A percentile compares a stretch with the other conserved stretches of the same genome.
phyloP scores from a whole-genome alignment of 2,329 filamentous ascomycete species.

The Peltaster fructicola region DNA sequence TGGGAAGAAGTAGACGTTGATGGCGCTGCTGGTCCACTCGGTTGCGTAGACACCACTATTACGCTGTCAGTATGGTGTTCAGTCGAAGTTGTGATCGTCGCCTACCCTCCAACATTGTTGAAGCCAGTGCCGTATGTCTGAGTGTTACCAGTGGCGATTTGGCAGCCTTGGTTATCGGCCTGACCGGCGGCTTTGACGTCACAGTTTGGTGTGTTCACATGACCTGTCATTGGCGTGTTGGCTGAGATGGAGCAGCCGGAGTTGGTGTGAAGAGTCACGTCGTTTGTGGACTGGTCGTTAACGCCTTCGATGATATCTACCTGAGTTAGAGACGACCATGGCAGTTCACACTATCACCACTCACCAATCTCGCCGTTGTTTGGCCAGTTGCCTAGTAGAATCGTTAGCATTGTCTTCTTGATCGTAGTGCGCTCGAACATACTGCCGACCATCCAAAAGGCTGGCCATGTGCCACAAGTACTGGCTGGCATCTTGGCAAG shows the following conservation, averaged over 20 bases:
- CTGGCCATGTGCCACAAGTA: constrained; percentile 48
- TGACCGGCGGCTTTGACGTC: constrained; percentile 24
- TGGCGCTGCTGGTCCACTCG: constrained; percentile 14
- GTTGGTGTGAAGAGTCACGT: constrained; percentile 20
- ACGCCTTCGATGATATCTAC: constrained; percentile 23
- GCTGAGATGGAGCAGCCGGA: constrained; percentile 16
- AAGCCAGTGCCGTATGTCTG: constrained; percentile 19
- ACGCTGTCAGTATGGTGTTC: no score
- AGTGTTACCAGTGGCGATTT: constrained; percentile 32
- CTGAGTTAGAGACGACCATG: constrained; percentile 1
- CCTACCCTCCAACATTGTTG: constrained; percentile 30
- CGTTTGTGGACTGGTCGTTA: constrained; percentile 18
- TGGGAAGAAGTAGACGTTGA: constrained; percentile 22
- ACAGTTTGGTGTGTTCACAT: constrained; percentile 23
- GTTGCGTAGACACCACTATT: constrained; percentile 22
- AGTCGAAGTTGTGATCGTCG: no score
- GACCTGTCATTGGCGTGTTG: constrained; percentile 41
- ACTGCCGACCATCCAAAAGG: constrained; percentile 15
- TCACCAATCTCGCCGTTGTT: constrained; percentile 18
- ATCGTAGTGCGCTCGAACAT: no score
- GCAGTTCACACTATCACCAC: neutral
- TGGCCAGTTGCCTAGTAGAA: constrained; percentile 33
- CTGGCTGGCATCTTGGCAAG: constrained; percentile 56
- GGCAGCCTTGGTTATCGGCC: constrained; percentile 15
- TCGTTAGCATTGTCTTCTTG: no score